A percentile compares a stretch with the other conserved stretches of the same genome.
Conservation (phyloP, 2,329 filamentous ascomycete genomes). For the Eutypella sp. region DNA sequence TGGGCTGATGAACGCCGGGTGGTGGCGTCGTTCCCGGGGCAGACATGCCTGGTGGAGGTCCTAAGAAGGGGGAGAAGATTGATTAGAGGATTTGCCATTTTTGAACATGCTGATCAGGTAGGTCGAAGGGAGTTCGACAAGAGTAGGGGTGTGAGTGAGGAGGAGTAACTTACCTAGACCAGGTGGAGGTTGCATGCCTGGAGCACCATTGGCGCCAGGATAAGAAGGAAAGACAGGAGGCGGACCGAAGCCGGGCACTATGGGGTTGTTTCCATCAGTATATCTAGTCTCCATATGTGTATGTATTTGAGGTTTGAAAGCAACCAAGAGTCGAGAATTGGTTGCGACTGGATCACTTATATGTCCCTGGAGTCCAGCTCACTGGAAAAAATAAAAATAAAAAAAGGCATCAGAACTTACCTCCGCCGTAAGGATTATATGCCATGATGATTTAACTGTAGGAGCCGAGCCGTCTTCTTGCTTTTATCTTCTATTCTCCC, state of each 20-base stretch:
- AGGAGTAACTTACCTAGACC: conserved; percentile 63
- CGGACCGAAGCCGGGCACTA: conserved; percentile 62
- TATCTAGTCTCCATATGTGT: conserved; percentile 4
- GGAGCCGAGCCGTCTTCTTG: background rate
- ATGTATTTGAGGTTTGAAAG: too few species aligned
- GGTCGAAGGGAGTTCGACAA: conserved; percentile 3
- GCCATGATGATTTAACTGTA: conserved; percentile 38
- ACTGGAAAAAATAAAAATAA: background rate
- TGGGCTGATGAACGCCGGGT: conserved; percentile 72
- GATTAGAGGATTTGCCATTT: background rate
- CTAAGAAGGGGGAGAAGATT: conserved; percentile 38
- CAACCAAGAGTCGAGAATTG: too few species aligned
- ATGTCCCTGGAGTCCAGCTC: too few species aligned
- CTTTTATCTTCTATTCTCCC: too few species aligned
- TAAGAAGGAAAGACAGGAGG: conserved; percentile 71
- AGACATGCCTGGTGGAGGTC: conserved; percentile 74
- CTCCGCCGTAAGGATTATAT: conserved; percentile 53
- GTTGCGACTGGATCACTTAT: too few species aligned
- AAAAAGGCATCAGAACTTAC: conserved; percentile 27
- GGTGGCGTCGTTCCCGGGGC: conserved; percentile 76
- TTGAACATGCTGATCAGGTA: conserved; percentile 11
- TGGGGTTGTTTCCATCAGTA: conserved; percentile 12
- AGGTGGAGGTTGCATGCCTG: conserved; percentile 72
- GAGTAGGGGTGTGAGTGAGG: too few species aligned
- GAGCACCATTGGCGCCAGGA: conserved; percentile 53